Conservation (phyloP, 2,329 filamentous ascomycete species). For the Aphanoascus verrucosus region DNA sequence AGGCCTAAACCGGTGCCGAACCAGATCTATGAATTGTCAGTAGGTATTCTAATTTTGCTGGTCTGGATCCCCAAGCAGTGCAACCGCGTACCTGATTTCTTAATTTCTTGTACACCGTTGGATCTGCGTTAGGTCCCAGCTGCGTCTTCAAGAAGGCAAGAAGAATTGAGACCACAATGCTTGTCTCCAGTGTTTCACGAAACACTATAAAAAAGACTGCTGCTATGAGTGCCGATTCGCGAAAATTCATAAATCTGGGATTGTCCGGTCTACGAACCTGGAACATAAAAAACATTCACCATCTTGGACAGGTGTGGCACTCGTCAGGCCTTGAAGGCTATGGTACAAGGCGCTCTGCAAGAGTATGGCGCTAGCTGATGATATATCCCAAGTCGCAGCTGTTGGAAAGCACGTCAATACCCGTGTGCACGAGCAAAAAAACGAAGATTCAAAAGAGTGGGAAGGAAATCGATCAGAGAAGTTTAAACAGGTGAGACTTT, state of each 20-base stretch:
- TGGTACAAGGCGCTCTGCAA: too few relatives aligned
- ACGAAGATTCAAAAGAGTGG: too few relatives aligned
- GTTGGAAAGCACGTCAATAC: too few relatives aligned
- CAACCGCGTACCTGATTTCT: constrained; percentile 12
- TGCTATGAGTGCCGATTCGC: neutral
- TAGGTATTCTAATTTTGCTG: neutral
- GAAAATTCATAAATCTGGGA: neutral
- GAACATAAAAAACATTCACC: constrained; percentile 14
- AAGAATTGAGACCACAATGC: constrained; percentile 12
- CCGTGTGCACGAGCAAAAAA: too few relatives aligned
- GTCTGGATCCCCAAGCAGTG: neutral
- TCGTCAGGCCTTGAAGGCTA: neutral
- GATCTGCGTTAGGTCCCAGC: constrained; percentile 6
- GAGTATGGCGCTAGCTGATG: too few relatives aligned
- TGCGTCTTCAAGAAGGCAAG: constrained; percentile 9
- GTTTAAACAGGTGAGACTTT: too few relatives aligned
- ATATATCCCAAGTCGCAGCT: too few relatives aligned
- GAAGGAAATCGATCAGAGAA: too few relatives aligned
- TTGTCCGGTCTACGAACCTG: neutral
- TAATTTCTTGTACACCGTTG: constrained; percentile 8
- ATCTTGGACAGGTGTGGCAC: neutral
- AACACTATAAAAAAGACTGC: constrained; percentile 14
- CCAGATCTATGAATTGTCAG: constrained; percentile 6
- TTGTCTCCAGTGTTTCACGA: constrained; percentile 13
- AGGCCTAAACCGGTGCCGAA: constrained; percentile 10